phyloP scores from a whole-genome alignment of 192 early-diverging fungal genomes.

The Chytriomyces hyalinus region DNA sequence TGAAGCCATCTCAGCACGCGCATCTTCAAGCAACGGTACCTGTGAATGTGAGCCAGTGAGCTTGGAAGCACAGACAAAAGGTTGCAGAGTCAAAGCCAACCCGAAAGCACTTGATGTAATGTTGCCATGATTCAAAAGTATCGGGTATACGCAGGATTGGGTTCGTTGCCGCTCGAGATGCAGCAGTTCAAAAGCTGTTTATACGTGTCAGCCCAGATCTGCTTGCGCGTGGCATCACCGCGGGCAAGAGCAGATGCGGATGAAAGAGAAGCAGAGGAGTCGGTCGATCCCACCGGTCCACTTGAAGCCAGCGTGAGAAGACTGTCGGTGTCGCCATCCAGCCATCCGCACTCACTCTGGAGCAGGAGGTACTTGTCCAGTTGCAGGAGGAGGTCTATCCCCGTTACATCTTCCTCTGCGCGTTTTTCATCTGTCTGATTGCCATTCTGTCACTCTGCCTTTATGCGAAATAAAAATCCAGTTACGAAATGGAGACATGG shows the following conservation, averaged over 20 bases:
- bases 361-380: slow-evolving; percentile 4
- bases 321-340: background rate
- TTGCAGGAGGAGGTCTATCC: background rate
- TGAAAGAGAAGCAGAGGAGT: background rate
- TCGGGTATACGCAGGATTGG: too few species aligned
- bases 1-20: slow-evolving; percentile 12
- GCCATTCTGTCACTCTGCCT: background rate
- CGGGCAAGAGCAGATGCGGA: background rate
- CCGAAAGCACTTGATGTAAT: background rate
- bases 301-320: background rate
- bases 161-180: background rate
- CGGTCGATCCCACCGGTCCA: background rate
- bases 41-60: background rate
- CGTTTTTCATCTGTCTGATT: background rate
- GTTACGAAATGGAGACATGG: slow-evolving; percentile 32
- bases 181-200: background rate
- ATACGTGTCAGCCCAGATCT: too few species aligned
- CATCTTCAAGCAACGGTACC: slow-evolving; percentile 20
- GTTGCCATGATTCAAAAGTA: too few species aligned
- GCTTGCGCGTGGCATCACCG: background rate
- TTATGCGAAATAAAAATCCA: too few species aligned
- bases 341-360: slow-evolving; percentile 7
- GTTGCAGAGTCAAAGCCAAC: background rate
- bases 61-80: too few species aligned
- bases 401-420: background rate